A percentile compares a stretch with the other conserved stretches of the same genome.
Evolutionary conservation across 2,329 filamentous ascomycete species (phyloP).

Genomic region (Rugonectria rugulosa): DNA sequence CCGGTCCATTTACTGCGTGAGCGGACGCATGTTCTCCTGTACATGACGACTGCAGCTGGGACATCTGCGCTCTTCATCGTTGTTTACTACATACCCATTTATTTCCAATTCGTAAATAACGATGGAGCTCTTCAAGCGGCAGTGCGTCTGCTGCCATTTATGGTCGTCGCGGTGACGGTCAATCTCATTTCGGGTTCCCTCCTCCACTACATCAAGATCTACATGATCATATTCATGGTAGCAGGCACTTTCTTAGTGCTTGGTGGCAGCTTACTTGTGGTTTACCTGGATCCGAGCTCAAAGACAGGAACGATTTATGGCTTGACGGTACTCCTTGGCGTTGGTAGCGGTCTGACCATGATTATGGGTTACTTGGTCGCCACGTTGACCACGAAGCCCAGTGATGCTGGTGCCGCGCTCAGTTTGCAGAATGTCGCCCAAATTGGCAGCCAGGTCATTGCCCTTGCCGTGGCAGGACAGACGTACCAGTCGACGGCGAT

Average conservation of each 20-base stretch:
- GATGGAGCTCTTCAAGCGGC: constrained; percentile 49
- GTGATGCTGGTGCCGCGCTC: background rate
- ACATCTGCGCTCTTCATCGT: background rate
- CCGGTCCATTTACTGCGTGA: background rate
- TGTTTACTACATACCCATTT: constrained; percentile 53
- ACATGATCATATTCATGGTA: background rate
- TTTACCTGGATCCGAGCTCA: background rate
- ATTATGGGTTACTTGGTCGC: background rate
- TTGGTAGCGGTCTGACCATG: background rate
- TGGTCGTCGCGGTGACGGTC: constrained; percentile 23
- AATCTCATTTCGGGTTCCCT: background rate
- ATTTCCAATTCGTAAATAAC: constrained; percentile 59
- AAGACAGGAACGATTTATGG: background rate
- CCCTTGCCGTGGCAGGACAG: background rate
- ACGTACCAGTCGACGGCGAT: background rate
- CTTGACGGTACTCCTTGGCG: background rate
- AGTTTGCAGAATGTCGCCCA: background rate
- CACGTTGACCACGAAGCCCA: background rate
- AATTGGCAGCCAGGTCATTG: background rate
- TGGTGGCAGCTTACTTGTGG: background rate
- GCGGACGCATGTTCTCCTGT: background rate
- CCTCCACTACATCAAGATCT: background rate
- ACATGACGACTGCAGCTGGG: background rate
- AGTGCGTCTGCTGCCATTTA: constrained; percentile 52
- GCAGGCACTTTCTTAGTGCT: background rate